phyloP scores from a whole-genome alignment of 2,329 filamentous ascomycete species.

The Talaromyces rugulosus region DNA sequence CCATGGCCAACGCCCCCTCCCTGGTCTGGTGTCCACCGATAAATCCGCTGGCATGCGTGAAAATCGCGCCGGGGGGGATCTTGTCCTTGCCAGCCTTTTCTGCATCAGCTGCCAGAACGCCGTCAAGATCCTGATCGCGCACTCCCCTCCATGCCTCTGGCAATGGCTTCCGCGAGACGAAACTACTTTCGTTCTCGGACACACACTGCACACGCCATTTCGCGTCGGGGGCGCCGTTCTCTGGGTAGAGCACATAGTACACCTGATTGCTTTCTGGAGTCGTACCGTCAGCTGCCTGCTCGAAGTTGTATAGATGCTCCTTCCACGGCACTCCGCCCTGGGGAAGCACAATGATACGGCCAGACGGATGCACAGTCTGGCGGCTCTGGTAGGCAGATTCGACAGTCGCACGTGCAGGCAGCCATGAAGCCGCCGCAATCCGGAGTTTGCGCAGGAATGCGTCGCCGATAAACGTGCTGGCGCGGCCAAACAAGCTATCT shows the following conservation, averaged over 20 bases:
- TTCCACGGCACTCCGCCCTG: slow-evolving; percentile 83
- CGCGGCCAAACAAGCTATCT: slow-evolving; percentile 72
- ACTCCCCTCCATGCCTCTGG: slow-evolving; percentile 90
- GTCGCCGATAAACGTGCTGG: slow-evolving; percentile 79
- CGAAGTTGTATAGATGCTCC: slow-evolving; percentile 87
- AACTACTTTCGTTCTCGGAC: slow-evolving; percentile 77
- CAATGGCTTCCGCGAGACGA: slow-evolving; percentile 85
- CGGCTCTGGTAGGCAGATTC: slow-evolving; percentile 65
- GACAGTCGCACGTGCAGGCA: slow-evolving; percentile 80
- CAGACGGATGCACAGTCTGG: slow-evolving; percentile 62
- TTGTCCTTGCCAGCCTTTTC: slow-evolving; percentile 34
- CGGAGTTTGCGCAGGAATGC: slow-evolving; percentile 79
- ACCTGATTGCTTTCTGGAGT: slow-evolving; percentile 40
- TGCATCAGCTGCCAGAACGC: slow-evolving; percentile 40
- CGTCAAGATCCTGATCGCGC: slow-evolving; percentile 78
- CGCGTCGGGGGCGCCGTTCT: slow-evolving; percentile 67
- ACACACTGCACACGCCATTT: slow-evolving; percentile 96
- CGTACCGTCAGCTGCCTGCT: slow-evolving; percentile 40
- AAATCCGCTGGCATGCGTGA: slow-evolving; percentile 92
- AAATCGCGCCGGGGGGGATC: slow-evolving; percentile 62
- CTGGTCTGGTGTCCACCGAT: slow-evolving; percentile 93
- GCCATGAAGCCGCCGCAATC: slow-evolving; percentile 72
- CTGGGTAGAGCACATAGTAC: slow-evolving; percentile 86
- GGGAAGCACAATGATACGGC: slow-evolving; percentile 76
- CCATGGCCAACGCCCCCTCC: slow-evolving; percentile 84